Evolutionary conservation across 805 yeast species (phyloP), one percentile per base, ranked within the genome.

Genomic region (Cyberlindnera saturnus): DNA sequence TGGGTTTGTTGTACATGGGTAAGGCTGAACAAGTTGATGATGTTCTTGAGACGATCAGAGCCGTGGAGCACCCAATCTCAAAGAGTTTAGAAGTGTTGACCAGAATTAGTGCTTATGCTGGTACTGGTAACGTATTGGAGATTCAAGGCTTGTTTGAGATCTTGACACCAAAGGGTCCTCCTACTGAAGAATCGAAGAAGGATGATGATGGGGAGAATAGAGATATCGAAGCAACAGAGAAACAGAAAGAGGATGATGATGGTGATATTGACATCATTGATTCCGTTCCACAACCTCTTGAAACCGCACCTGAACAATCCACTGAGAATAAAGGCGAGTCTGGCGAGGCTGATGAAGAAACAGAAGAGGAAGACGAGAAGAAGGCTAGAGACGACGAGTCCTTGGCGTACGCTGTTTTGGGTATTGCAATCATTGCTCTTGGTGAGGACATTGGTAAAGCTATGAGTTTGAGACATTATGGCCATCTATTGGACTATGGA

Each of bases 401-500:
- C 40, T 53, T 62, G 57, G 95, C 95, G 1, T 87, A 86, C 59
- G 93, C 98, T 9, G 97, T 93, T 16, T 73, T 93, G 41, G 99
- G 99, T 47, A 77, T 93, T 52, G 99, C 97, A 0, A 75, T 86
- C 50, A 86, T 95, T 56, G 93, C 96, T 13, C 82, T 93, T 85
- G 99, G 99, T 50, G 99, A 93, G 66, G 96, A 87, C 51, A 86
- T 93, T 62, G 99, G 99, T 30, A 95, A 86, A 65, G 96, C 91
- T 55, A 93, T 93, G 99, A 83, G 91, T 9, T 69, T 91, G 60
- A 90, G 99, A 62, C 99, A 93, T 65, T 91, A 91, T 63, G 90
- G 96, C 38, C 99, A 93, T 65, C 74, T 93, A 64, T 88, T 93
- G 95, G 99, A 93, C 63, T 93, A 93, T 62, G 99, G 99, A 46